phyloP scores from a whole-genome alignment of 352 stramenopile species.

The Pythium grandisporangium region DNA sequence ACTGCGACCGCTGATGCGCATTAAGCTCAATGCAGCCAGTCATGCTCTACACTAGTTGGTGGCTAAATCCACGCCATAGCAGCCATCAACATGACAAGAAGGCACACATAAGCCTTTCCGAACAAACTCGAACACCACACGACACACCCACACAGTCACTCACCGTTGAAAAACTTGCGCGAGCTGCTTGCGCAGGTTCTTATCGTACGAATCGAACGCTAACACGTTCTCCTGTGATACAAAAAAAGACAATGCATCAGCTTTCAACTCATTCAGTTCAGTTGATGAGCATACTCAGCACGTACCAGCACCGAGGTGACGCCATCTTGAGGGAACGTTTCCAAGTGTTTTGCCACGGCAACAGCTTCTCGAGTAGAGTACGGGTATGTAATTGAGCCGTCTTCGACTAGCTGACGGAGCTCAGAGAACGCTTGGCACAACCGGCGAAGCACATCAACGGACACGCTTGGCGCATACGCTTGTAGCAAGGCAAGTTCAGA shows the following conservation, averaged over 20 bases:
- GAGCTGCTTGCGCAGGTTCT: constrained; percentile 58
- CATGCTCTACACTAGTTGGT: too few species aligned
- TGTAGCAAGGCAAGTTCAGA: constrained; percentile 87
- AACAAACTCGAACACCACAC: too few species aligned
- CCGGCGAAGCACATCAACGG: constrained; percentile 61
- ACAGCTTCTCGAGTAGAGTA: constrained; percentile 93
- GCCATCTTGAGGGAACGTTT: constrained; percentile 88
- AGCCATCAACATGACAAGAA: too few species aligned
- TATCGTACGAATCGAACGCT: constrained; percentile 88
- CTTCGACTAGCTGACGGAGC: constrained; percentile 80
- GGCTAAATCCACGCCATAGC: too few species aligned
- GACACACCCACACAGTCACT: too few species aligned
- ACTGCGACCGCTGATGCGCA: too few species aligned
- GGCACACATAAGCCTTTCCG: too few species aligned
- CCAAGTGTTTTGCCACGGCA: constrained; percentile 90
- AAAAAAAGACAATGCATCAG: too few species aligned
- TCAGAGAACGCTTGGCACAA: constrained; percentile 88
- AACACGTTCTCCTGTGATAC: constrained; percentile 94
- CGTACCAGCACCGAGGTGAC: constrained; percentile 67
- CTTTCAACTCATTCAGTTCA: too few species aligned
- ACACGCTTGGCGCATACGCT: constrained; percentile 85
- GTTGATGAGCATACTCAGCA: too few species aligned
- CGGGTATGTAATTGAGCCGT: constrained; percentile 89
- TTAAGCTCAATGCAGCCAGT: too few species aligned
- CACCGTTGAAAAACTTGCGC: constrained; percentile 64